phyloP scores from a whole-genome alignment of 805 yeast genomes.

The Ascoidea rubescens region DNA sequence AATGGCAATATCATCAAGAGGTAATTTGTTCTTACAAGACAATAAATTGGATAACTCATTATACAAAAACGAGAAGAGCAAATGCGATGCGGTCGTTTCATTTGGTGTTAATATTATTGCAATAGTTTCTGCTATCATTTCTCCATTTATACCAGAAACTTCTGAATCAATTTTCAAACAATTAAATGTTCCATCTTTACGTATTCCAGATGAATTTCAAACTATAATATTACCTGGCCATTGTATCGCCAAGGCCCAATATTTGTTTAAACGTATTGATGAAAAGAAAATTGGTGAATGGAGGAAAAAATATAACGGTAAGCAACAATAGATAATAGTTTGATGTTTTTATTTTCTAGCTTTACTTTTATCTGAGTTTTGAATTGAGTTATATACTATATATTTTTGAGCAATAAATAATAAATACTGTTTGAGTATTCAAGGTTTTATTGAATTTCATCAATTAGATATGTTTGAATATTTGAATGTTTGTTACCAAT shows the following conservation, averaged over 20 bases:
- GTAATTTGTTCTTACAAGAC: conserved; percentile 92
- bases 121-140: conserved; percentile 65
- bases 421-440: no score
- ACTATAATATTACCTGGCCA: conserved; percentile 66
- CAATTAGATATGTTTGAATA: no score
- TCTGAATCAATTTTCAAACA: conserved; percentile 56
- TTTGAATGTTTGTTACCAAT: no score
- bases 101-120: conserved; percentile 83
- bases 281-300: conserved; percentile 77
- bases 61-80: conserved; percentile 59
- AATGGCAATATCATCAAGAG: conserved; percentile 83
- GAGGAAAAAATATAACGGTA: conserved; percentile 80
- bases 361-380: no score
- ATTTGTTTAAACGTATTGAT: conserved; percentile 85
- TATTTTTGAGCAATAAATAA: no score
- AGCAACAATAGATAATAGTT: conserved; percentile 23
- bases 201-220: conserved; percentile 65
- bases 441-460: no score
- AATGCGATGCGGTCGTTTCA: conserved; percentile 84
- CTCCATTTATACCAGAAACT: conserved; percentile 88
- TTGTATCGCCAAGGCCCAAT: conserved; percentile 80
- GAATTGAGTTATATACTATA: no score
- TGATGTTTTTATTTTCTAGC: no score
- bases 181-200: conserved; percentile 68
- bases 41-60: conserved; percentile 86